Conservation (phyloP, 768 basidiomycete genomes). For the Mrakia frigida region DNA sequence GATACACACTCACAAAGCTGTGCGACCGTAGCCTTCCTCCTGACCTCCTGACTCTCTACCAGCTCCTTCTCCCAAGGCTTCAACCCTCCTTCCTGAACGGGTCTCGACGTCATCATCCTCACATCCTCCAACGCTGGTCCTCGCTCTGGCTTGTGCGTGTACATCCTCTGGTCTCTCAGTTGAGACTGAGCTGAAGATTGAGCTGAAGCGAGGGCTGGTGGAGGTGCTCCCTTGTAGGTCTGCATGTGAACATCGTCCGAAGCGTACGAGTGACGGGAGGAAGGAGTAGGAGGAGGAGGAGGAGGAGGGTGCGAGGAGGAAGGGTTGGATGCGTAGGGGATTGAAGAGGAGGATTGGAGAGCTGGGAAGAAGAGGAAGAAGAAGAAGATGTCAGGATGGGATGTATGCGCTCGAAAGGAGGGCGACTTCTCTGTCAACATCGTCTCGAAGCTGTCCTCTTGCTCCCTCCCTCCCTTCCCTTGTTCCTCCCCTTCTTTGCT, state of each 20-base stretch:
- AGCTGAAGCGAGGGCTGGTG: slow-evolving; percentile 49
- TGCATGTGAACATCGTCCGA: slow-evolving; percentile 66
- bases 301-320: not conserved
- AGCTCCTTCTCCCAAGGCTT: slow-evolving; percentile 81
- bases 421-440: not conserved
- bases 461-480: not conserved
- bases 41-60: slow-evolving; percentile 77
- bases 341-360: not conserved
- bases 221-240: slow-evolving; percentile 58
- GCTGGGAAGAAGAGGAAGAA: not conserved
- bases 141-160: not conserved
- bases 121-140: slow-evolving; percentile 37
- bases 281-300: not conserved
- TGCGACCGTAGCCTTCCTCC: slow-evolving; percentile 91
- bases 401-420: slow-evolving; percentile 52
- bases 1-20: slow-evolving; percentile 66
- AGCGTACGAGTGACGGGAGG: slow-evolving; percentile 17
- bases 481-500: not conserved
- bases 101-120: slow-evolving; percentile 40
- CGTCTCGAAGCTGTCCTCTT: not conserved
- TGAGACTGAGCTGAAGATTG: slow-evolving; percentile 65
- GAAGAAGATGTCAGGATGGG: not conserved
- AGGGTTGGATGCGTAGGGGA: slow-evolving; percentile 3
- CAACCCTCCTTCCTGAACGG: slow-evolving; percentile 37
- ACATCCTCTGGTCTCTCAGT: slow-evolving; percentile 37